Base-by-base conservation (phyloP, 768 basidiomycete genomes). In the Lactarius tabidus region DNA sequence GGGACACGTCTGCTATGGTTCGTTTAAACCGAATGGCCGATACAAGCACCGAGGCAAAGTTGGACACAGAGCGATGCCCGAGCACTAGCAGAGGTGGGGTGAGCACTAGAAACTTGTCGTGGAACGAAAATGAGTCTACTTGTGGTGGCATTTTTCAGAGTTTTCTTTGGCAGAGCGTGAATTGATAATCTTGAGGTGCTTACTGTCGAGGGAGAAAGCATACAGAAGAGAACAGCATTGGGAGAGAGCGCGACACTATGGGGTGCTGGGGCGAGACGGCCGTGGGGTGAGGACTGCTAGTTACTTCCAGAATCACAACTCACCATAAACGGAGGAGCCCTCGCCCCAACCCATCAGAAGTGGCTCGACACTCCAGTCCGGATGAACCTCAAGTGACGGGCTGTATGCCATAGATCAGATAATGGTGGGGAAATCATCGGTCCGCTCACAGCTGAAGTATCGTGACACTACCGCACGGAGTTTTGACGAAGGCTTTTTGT, bases 1-100 rank as follows among this genome's bases (percentile, higher is more conserved):
- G 87, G 26, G 81, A 78, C 39, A 91, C 74, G 70, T 92, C 90
- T 12, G 82, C 76, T 35, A 85, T 77, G n/a, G 83, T 80, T 63
- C 74, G 78, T 54, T 82, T 79, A 2, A 82, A 79, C 33, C 82
- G 77, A 54, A 89, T 77, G 15, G 86, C 81, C 18, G 72, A 69
- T 4, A 75, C 69, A 31, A 80, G 72, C 2, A 67, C 66, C 58
- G 67, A 69, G 38, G 64, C 53, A 7, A 57, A 57, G 31, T 59
- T 61, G 33, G 63, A 51, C n/a, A 59, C 69, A 66, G 59, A 73
- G 69, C 17, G 66, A 65, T 33, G 39, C 28, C 54, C 48, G 48
- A 39, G 18, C 39, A 28, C 65, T 66, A 62, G 39, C 20, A 18
- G 20, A 62, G 31, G 35, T 17, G n/a, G 33, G 18, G 20, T 66